Evolutionary conservation across 306 rosid genomes (phyloP).

Genomic region (Sechiopsis laciniata): DNA sequence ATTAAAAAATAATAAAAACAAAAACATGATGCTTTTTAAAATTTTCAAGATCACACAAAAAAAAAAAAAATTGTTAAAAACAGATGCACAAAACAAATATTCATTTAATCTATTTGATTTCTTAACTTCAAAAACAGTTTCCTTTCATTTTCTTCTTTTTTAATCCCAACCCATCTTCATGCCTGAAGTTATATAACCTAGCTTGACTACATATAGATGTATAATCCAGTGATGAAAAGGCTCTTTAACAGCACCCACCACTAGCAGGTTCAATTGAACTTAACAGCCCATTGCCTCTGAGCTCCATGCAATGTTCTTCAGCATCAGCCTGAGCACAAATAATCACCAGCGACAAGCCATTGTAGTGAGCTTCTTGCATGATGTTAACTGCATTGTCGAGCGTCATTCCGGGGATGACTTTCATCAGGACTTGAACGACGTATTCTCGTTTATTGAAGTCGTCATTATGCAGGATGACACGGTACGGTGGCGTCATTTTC

Average conservation of each 20-base stretch:
- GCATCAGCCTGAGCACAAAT: constrained; percentile 83
- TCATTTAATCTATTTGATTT: too few relatives aligned
- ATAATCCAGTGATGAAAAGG: neutral
- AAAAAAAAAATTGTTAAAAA: too few relatives aligned
- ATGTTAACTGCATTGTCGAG: constrained; percentile 79
- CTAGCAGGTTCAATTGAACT: constrained; percentile 80
- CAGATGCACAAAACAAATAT: too few relatives aligned
- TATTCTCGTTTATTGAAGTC: constrained; percentile 82
- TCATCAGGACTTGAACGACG: constrained; percentile 90
- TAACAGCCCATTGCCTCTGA: constrained; percentile 82
- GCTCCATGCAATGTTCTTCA: constrained; percentile 86
- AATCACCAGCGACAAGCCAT: constrained; percentile 74
- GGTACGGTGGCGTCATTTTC: constrained; percentile 72
- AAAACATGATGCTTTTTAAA: too few relatives aligned
- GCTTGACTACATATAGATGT: neutral
- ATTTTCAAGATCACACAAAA: too few relatives aligned
- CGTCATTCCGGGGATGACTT: constrained; percentile 86
- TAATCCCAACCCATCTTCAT: neutral
- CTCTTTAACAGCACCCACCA: constrained; percentile 47
- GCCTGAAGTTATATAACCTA: neutral
- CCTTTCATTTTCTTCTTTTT: neutral
- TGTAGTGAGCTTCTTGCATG: constrained; percentile 88
- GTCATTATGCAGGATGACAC: constrained; percentile 79
- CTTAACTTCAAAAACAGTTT: neutral
- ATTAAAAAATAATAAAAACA: too few relatives aligned